These are phyloP conservation scores for Schizothecium vesticola DNA, from an alignment of 495 filamentous ascomycete genomes.

Conservation along the genomic window DNA sequence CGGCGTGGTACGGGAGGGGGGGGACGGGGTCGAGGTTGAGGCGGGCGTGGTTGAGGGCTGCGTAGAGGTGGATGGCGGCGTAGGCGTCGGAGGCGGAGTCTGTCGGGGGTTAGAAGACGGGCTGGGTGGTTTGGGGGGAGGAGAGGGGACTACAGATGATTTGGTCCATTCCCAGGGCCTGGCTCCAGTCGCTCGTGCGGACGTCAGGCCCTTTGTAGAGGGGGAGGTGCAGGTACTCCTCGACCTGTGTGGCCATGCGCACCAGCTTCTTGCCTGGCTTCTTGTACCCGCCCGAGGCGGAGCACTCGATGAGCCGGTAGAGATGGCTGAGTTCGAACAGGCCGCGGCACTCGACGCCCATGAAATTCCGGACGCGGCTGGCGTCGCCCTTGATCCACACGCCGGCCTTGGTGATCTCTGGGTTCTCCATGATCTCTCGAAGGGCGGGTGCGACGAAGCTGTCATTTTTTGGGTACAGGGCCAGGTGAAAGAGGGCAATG, in stretches of 20 bases:
- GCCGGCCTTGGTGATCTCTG: slow-evolving; percentile 68
- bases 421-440: slow-evolving; percentile 63
- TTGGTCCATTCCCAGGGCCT: slow-evolving; percentile 56
- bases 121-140: not conserved
- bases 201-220: slow-evolving; percentile 65
- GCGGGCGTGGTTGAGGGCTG: slow-evolving; percentile 62
- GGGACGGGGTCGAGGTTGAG: slow-evolving; percentile 60
- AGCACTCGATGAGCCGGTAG: slow-evolving; percentile 66
- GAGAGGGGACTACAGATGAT: slow-evolving; percentile 56
- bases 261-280: slow-evolving; percentile 63
- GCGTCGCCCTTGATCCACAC: slow-evolving; percentile 71
- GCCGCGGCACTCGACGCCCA: slow-evolving; percentile 57
- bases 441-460: slow-evolving; percentile 66
- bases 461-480: slow-evolving; percentile 50
- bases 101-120: slow-evolving; percentile 24
- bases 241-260: slow-evolving; percentile 59
- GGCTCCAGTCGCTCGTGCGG: slow-evolving; percentile 67
- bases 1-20: slow-evolving; percentile 61
- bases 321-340: slow-evolving; percentile 78
- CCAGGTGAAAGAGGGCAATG: slow-evolving; percentile 78
- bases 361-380: slow-evolving; percentile 59
- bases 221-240: slow-evolving; percentile 69
- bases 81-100: slow-evolving; percentile 84
- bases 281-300: slow-evolving; percentile 37
- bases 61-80: slow-evolving; percentile 67